Conservation (phyloP, 768 basidiomycete species). For the Tylopilus subfusipes region DNA sequence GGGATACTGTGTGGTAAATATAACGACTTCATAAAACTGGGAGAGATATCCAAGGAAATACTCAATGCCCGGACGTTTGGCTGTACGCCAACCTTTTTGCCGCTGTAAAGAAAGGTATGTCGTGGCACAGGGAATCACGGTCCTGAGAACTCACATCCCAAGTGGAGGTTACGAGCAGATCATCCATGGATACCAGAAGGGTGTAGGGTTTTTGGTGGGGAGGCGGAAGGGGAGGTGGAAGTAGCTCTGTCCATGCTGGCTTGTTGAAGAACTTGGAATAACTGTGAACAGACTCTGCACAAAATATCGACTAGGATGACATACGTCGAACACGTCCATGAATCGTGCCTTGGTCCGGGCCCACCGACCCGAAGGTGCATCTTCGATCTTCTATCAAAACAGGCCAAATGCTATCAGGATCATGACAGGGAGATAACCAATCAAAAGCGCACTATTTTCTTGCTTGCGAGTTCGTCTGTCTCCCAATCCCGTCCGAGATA, state of each 20-base stretch:
- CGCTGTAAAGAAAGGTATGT: slow-evolving; percentile 48
- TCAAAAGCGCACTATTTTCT: slow-evolving; percentile 52
- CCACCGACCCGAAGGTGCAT: slow-evolving; percentile 60
- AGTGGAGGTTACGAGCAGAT: slow-evolving; percentile 83
- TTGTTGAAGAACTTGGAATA: slow-evolving; percentile 77
- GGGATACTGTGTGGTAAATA: slow-evolving; percentile 87
- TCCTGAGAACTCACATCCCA: slow-evolving; percentile 79
- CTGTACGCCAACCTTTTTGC: slow-evolving; percentile 89
- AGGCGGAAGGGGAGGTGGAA: slow-evolving; percentile 80
- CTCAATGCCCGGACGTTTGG: slow-evolving; percentile 95
- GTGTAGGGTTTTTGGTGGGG: slow-evolving; percentile 91
- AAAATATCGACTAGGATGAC: slow-evolving; percentile 21
- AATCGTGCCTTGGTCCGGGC: slow-evolving; percentile 62
- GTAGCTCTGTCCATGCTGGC: slow-evolving; percentile 87
- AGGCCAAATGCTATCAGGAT: background rate
- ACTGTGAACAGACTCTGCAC: background rate
- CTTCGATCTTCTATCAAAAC: slow-evolving; percentile 47
- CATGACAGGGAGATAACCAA: background rate
- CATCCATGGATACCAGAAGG: slow-evolving; percentile 85
- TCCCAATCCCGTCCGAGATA: slow-evolving; percentile 82
- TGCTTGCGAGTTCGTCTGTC: slow-evolving; percentile 60
- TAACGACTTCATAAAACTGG: slow-evolving; percentile 96
- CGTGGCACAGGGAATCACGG: background rate
- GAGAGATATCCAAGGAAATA: slow-evolving; percentile 97
- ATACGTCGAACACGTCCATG: slow-evolving; percentile 64